Evolutionary conservation across 768 basidiomycete species (phyloP).

Genomic region (Kwoniella newhampshirensis): DNA sequence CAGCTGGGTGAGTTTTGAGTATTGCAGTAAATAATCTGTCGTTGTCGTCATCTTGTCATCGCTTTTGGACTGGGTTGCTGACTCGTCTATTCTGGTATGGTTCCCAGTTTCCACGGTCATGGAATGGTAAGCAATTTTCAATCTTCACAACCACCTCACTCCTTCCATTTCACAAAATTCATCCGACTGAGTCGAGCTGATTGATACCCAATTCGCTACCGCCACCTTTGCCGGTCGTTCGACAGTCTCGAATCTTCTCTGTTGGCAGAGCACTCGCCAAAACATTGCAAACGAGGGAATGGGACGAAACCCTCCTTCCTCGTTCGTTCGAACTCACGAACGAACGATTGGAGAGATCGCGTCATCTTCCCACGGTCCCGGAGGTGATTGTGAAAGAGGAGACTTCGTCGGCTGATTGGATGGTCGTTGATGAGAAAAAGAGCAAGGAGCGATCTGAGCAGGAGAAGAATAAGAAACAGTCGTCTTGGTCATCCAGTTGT

Average conservation of each 20-base stretch:
- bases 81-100: no score
- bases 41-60: no score
- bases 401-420: background rate
- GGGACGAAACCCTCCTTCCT: background rate
- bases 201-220: no score
- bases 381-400: background rate
- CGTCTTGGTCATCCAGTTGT: no score
- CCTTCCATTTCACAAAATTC: no score
- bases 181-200: no score
- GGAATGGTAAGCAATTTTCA: background rate
- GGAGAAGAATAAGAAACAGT: background rate
- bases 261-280: background rate
- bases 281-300: background rate
- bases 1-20: background rate
- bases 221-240: no score
- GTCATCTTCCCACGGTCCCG: background rate
- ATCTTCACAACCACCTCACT: no score
- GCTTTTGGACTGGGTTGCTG: no score
- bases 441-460: background rate
- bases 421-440: background rate
- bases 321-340: background rate
- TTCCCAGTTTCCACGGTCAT: background rate
- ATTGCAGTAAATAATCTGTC: background rate
- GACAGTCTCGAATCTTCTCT: conserved; percentile 1
- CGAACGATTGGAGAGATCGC: background rate